A percentile compares a stretch with the other conserved stretches of the same genome.
phyloP scores from a whole-genome alignment of 495 filamentous ascomycete genomes.

The Neurospora sp. region DNA sequence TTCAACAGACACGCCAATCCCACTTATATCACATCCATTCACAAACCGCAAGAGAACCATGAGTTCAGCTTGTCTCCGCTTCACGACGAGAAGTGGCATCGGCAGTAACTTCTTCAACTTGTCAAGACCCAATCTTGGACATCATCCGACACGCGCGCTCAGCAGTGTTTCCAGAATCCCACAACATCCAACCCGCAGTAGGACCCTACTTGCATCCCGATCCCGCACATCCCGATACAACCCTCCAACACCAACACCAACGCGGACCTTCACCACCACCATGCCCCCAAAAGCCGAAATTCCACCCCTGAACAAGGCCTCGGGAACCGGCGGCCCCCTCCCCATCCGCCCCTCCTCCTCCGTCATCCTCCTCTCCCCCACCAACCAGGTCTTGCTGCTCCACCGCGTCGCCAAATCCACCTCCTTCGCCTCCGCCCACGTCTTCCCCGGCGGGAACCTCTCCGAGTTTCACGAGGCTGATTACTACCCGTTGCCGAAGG shows the following conservation, averaged over 20 bases:
- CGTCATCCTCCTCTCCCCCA: constrained; percentile 74
- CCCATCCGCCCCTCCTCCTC: constrained; percentile 28
- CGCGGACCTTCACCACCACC: background rate
- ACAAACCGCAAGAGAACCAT: background rate
- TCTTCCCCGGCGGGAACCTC: constrained; percentile 91
- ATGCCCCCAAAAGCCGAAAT: background rate
- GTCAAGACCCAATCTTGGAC: background rate
- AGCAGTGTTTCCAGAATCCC: background rate
- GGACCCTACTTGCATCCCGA: background rate
- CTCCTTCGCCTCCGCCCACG: constrained; percentile 84
- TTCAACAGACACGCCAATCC: background rate
- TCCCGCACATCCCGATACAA: background rate
- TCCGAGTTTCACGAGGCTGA: constrained; percentile 58
- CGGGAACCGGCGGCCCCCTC: background rate
- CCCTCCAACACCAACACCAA: background rate
- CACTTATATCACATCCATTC: too few species aligned
- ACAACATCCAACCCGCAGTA: background rate
- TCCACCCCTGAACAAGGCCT: background rate
- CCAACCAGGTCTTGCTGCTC: constrained; percentile 78
- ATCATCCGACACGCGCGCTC: background rate
- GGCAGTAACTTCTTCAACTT: background rate
- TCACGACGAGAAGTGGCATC: background rate
- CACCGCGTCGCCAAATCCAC: constrained; percentile 72
- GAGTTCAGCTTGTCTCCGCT: background rate
- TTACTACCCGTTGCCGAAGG: constrained; percentile 39